Base-by-base conservation (phyloP, 441 rosid species). In the Manihot esculenta region DNA sequence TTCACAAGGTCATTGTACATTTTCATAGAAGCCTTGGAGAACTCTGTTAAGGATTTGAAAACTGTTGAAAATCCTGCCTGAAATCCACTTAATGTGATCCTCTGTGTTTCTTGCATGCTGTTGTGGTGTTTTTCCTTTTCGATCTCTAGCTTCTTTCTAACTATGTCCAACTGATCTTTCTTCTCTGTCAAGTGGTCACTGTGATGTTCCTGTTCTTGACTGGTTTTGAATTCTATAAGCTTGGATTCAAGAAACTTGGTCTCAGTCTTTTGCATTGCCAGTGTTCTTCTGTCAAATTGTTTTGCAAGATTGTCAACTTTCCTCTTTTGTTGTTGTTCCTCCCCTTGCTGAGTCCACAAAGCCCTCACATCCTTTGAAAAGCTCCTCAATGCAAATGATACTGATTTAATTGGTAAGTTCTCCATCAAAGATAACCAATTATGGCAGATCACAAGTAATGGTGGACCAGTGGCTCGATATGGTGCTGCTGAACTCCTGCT, bases 231-330 rank as follows among this genome's bases (percentile, higher is more conserved):
- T 75, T 84, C 93, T 14, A 61, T 73, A 21, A 84, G 78, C 69
- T 81, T 84, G 58, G 80, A 64, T 47, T 86, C 88, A 0, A 88
- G 78, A 62, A 85, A 78, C 77, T 80, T 78, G 63, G 82, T 77
- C 75, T 90, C 91, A 14, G 73, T 79, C 84, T 84, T 92, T 56
- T 87, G 86, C 72, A 84, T 82, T 53, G 84, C 74, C 61, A 69
- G 72, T 38, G 80, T 81, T 67, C 88, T 84, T 70, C 86, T 85
- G 65, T 94, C 95, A 20, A 92, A 87, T 73, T 92, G 93, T 73
- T 88, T 92, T 0, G 90, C 90, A 44, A 94, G 85, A 57, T 79
- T 71, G 68, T 94, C 99, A 55, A 90, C 99, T 83, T 88, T 90
- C 80, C 88, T 86, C 87, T 90, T 89, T 65, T 85, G 97, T 54